These are phyloP conservation scores for Aureobasidium sp. DNA, from an alignment of 2,329 filamentous ascomycete genomes.

Conservation along the genomic window DNA sequence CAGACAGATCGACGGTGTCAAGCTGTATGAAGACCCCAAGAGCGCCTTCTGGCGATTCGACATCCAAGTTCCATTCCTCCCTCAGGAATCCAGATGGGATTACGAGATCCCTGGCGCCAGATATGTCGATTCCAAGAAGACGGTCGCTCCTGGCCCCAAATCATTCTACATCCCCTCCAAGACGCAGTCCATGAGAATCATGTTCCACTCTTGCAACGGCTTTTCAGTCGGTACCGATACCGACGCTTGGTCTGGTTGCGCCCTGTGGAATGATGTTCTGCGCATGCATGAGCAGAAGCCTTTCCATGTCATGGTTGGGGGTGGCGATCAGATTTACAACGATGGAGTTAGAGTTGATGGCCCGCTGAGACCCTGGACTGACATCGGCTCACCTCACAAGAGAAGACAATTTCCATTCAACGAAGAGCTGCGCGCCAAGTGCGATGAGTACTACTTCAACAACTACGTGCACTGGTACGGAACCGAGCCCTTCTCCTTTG, in stretches of 20 bases:
- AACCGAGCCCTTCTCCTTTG: slow-evolving; percentile 52
- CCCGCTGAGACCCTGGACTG: slow-evolving; percentile 61
- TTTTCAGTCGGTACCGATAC: slow-evolving; percentile 59
- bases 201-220: slow-evolving; percentile 63
- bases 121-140: slow-evolving; percentile 43
- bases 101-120: slow-evolving; percentile 64
- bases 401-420: slow-evolving; percentile 53
- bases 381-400: slow-evolving; percentile 53
- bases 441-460: slow-evolving; percentile 54
- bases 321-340: slow-evolving; percentile 78
- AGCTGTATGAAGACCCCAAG: slow-evolving; percentile 51
- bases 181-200: slow-evolving; percentile 58
- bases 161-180: slow-evolving; percentile 51
- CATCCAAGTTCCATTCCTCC: slow-evolving; percentile 56
- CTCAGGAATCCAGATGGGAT: slow-evolving; percentile 67
- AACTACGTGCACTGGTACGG: slow-evolving; percentile 62
- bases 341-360: slow-evolving; percentile 76
- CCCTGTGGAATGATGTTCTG: slow-evolving; percentile 57
- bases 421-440: slow-evolving; percentile 54
- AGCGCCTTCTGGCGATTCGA: slow-evolving; percentile 54
- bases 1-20: slow-evolving; percentile 39
- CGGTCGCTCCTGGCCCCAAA: slow-evolving; percentile 28
- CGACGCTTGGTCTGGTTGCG: slow-evolving; percentile 51
- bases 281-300: slow-evolving; percentile 51
- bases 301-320: slow-evolving; percentile 70